phyloP scores from a whole-genome alignment of 352 stramenopile genomes.

The Pythium dissotocum region DNA sequence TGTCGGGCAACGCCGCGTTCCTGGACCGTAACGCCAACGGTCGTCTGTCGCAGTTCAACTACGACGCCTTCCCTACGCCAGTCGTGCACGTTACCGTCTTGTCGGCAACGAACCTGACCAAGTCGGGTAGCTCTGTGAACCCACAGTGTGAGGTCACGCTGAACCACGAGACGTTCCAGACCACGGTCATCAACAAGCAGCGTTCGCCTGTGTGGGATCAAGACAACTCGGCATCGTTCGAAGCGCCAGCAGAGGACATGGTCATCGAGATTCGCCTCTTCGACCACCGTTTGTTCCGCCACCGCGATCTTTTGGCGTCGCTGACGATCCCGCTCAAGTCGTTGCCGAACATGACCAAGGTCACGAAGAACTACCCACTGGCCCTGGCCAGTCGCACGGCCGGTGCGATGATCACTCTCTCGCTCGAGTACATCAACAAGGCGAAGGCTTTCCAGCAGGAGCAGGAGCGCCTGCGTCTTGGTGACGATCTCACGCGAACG shows the following conservation, averaged over 20 bases:
- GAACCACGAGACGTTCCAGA: conserved; percentile 82
- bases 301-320: conserved; percentile 71
- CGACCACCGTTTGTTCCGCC: conserved; percentile 79
- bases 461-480: conserved; percentile 57
- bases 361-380: conserved; percentile 79
- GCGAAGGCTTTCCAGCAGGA: conserved; percentile 77
- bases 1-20: conserved; percentile 68
- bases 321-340: conserved; percentile 81
- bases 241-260: conserved; percentile 75
- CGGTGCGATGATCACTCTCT: conserved; percentile 72
- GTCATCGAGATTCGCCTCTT: conserved; percentile 85
- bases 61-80: conserved; percentile 77
- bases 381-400: conserved; percentile 78
- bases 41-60: conserved; percentile 85
- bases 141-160: conserved; percentile 82
- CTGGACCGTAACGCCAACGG: conserved; percentile 65
- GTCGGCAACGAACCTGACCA: conserved; percentile 80
- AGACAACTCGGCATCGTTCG: conserved; percentile 84
- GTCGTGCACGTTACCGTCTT: conserved; percentile 80
- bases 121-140: conserved; percentile 74
- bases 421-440: conserved; percentile 86
- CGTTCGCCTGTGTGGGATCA: conserved; percentile 86
- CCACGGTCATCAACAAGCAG: conserved; percentile 77
- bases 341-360: conserved; percentile 83
- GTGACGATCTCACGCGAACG: conserved; percentile 56